Percentiles rank a stretch among this genome's conserved stretches.
Evolutionary conservation across 495 filamentous ascomycete genomes (phyloP).

Genomic region (Thozetella sp.): DNA sequence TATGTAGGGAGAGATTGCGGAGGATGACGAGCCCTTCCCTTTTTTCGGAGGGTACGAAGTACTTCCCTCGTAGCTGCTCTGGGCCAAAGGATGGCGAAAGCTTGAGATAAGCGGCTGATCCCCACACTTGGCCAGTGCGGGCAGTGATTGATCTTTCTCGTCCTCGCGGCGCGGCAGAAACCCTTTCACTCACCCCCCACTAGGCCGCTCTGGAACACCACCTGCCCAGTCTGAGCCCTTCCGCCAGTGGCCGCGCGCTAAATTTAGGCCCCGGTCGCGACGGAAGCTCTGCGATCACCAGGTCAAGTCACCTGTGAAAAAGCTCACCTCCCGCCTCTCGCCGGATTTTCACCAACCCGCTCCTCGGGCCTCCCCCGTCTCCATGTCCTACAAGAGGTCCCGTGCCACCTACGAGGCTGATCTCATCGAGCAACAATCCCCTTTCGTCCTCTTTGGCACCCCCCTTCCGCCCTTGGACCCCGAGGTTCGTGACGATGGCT

Average conservation of each 20-base stretch:
- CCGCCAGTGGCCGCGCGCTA: background rate
- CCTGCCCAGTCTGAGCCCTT: background rate
- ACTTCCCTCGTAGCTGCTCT: background rate
- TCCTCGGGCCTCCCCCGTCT: conserved; percentile 5
- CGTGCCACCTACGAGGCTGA: conserved; percentile 80
- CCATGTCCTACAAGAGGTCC: conserved; percentile 80
- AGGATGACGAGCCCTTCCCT: background rate
- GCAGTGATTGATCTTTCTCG: background rate
- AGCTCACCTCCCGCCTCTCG: background rate
- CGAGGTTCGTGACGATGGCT: conserved; percentile 85
- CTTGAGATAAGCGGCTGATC: background rate
- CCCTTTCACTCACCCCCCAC: background rate
- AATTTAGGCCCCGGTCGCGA: background rate
- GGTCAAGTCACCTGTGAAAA: background rate
- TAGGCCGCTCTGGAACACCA: conserved; percentile 1
- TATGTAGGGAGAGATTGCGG: background rate
- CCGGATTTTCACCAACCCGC: background rate
- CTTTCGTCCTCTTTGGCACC: conserved; percentile 84
- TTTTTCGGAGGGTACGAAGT: background rate
- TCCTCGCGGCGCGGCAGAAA: background rate
- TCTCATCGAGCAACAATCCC: conserved; percentile 69
- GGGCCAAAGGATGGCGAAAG: no score
- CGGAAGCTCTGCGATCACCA: background rate
- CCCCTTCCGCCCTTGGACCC: conserved; percentile 81
- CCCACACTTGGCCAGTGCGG: background rate